Evolutionary conservation across 2,329 filamentous ascomycete species (phyloP), one percentile per base, ranked within the genome.

Genomic region (Arthrobotrys entomopaga): DNA sequence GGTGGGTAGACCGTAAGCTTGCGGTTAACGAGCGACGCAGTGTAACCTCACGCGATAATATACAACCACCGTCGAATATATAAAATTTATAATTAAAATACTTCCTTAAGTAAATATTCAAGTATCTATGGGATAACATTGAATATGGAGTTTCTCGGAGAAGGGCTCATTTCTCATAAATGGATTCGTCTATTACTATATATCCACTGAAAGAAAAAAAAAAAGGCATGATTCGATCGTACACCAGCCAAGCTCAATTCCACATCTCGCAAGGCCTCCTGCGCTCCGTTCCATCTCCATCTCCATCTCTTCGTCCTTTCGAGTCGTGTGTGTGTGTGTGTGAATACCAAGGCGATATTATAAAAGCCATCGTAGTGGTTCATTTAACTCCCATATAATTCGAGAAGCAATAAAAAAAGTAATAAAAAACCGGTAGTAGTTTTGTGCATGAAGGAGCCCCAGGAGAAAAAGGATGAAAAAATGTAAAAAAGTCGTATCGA

Each of bases 101-200:
- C n/a, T n/a, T n/a, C n/a, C n/a, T n/a, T n/a, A n/a, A n/a, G n/a
- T n/a, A n/a, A n/a, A n/a, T n/a, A n/a, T n/a, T n/a, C n/a, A n/a
- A n/a, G n/a, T n/a, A n/a, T n/a, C n/a, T n/a, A n/a, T n/a, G n/a
- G n/a, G n/a, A n/a, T n/a, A n/a, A 16, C 10, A 49, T 19, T 4
- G 20, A 4, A 49, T 10, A n/a, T 20, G n/a, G 7, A 16, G n/a
- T 20, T 20, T 29, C 49, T 52, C n/a, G 11, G 29, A n/a, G n/a
- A 19, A 4, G 16, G 16, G 16, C 40, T 22, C 29, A 38, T 15
- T 34, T 67, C 56, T 61, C 64, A 53, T 46, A 48, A 56, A 69
- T 61, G 65, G 56, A 61, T 69, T 48, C 26, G 48, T 69, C 65
- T 69, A 61, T 69, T 59, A 67, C 29, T 16, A 53, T 20, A 50